Base-by-base conservation (phyloP, 805 yeast species). In the Spathaspora passalidarum region DNA sequence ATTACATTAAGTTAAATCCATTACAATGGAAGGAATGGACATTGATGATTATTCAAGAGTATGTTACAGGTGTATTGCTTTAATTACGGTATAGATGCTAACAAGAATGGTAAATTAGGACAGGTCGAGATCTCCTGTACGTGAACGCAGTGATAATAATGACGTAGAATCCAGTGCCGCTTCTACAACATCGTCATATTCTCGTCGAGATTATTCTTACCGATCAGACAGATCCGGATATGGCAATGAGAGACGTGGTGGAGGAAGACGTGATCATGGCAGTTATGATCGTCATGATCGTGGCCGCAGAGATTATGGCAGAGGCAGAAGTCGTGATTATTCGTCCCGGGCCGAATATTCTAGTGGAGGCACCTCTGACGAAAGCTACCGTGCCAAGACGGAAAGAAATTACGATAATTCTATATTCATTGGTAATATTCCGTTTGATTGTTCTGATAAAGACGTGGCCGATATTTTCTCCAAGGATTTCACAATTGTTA, bases 401-500 rank as follows among this genome's bases (percentile, higher is more conserved):
- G 73, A 68, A 22, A 76, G 90, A 67, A 80, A 84, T 61, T 83
- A 82, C 60, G 76, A 75, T 40, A 83, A 84, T 59, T 82, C 88
- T 48, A 71, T 86, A 38, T 86, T 86, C 56, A 76, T 86, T 39
- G 91, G 92, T 7, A 86, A 86, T 60, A 69, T 86, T 45, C 87
- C 91, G 4, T 86, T 77, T 59, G 79, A 78, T 43, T 73, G 81
- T 52, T 76, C 81, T 26, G 76, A 86, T 55, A 65, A 69, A 42
- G 84, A 84, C 32, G 69, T 86, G 43, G 79, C 79, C 57, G 82
- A 73, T 14, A 72, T 77, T 51, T 86, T 86, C 63, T 66, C 72
- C n/a, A 66, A 65, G 21, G 60, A 60, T 19, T 68, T 64, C 52
- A 78, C 74, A 22, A 85, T 90, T 44, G 75, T 83, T 17, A 78